phyloP scores from a whole-genome alignment of 768 basidiomycete species.

The Exidia glandulosa region DNA sequence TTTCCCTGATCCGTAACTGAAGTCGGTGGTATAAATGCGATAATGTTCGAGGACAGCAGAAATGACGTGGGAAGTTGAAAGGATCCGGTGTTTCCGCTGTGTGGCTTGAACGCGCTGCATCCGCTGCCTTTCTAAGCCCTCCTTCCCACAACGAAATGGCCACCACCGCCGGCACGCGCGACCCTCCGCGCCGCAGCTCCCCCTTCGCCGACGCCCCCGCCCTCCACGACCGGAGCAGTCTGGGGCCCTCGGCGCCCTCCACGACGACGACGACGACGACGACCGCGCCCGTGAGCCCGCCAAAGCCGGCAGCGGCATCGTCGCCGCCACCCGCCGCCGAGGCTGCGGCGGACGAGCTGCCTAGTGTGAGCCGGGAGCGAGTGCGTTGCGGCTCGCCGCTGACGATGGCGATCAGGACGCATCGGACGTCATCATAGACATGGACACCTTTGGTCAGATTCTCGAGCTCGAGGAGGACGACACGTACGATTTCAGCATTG shows the following conservation, averaged over 20 bases:
- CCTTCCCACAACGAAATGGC: neutral
- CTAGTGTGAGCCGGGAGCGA: neutral
- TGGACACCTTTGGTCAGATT: slow-evolving; percentile 75
- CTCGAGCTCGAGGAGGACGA: slow-evolving; percentile 89
- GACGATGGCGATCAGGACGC: neutral
- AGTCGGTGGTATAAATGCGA: too few relatives aligned
- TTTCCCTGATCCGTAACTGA: neutral
- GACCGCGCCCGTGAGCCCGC: neutral
- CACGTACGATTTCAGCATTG: slow-evolving; percentile 59
- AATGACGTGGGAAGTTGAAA: too few relatives aligned
- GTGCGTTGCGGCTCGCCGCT: neutral
- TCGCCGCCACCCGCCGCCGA: neutral
- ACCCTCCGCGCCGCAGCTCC: neutral
- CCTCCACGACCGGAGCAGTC: neutral
- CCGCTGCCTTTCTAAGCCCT: neutral
- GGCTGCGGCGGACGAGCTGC: neutral
- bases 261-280: neutral
- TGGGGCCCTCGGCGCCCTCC: neutral
- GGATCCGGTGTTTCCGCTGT: neutral
- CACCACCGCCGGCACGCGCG: neutral
- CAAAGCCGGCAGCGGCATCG: neutral
- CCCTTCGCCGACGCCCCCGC: neutral
- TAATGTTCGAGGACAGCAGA: neutral
- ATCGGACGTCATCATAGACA: slow-evolving; percentile 45
- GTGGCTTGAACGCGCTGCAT: too few relatives aligned